phyloP scores from a whole-genome alignment of 495 filamentous ascomycete species.

The Penicillium coprophilum region DNA sequence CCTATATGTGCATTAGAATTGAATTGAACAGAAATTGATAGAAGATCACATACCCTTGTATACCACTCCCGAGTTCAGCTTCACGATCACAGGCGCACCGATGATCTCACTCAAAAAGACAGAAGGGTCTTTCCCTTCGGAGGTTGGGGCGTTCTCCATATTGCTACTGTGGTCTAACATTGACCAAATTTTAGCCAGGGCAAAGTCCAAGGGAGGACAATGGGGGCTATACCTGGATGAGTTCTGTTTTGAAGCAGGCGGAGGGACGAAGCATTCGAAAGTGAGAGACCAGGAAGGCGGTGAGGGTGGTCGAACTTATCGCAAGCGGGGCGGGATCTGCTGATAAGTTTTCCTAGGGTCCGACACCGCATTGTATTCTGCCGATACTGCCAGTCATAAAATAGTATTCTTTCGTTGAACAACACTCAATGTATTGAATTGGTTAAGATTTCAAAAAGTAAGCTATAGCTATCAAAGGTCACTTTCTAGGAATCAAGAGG shows the following conservation, averaged over 20 bases:
- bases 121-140: constrained; percentile 83
- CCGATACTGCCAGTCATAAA: not conserved
- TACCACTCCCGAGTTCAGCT: constrained; percentile 91
- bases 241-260: not conserved
- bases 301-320: not conserved
- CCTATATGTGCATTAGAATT: constrained; percentile 49
- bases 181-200: not conserved
- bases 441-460: not conserved
- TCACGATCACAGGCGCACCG: constrained; percentile 86
- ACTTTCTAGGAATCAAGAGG: too few relatives aligned
- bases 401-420: not conserved
- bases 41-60: constrained; percentile 72
- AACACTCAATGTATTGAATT: not conserved
- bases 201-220: too few relatives aligned
- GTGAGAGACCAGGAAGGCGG: constrained; percentile 10
- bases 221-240: not conserved
- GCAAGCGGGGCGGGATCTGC: not conserved
- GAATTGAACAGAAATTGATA: not conserved
- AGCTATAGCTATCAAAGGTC: not conserved
- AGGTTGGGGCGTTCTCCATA: constrained; percentile 73
- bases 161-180: not conserved
- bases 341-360: not conserved
- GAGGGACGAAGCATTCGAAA: constrained; percentile 2
- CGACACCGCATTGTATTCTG: not conserved
- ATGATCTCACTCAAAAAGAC: constrained; percentile 90